These are phyloP conservation scores for Phytophthora colocasiae DNA, from an alignment of 352 stramenopile species.

Conservation along the genomic window DNA sequence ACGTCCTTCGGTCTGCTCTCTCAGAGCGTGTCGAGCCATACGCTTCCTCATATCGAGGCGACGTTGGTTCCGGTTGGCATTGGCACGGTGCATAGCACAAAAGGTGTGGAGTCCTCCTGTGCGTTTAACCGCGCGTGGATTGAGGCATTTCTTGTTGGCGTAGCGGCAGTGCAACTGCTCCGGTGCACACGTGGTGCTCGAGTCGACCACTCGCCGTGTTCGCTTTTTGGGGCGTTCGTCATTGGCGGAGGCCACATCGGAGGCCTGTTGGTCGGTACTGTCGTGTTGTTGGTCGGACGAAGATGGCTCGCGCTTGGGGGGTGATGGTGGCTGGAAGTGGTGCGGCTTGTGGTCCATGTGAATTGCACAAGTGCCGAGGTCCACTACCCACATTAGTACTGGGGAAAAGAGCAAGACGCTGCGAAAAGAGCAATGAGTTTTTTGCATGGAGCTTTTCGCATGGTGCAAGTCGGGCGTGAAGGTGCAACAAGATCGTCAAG, in stretches of 20 bases:
- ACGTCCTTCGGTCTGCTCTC: constrained; percentile 1
- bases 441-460: constrained; percentile 30
- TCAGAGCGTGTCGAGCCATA: constrained; percentile 42
- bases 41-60: constrained; percentile 64
- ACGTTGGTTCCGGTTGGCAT: constrained; percentile 79
- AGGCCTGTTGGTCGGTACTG: constrained; percentile 6
- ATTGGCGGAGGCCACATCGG: background rate
- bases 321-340: constrained; percentile 7
- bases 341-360: constrained; percentile 43
- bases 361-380: constrained; percentile 42
- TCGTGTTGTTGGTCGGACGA: constrained; percentile 18
- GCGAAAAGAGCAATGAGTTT: constrained; percentile 44
- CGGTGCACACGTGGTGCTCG: constrained; percentile 43
- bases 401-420: constrained; percentile 11
- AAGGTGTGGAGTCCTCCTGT: constrained; percentile 70
- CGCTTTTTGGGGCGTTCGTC: constrained; percentile 34
- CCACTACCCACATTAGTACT: constrained; percentile 35
- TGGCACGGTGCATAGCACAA: constrained; percentile 64
- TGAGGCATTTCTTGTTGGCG: constrained; percentile 68
- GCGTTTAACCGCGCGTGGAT: constrained; percentile 57
- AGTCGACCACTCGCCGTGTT: constrained; percentile 28
- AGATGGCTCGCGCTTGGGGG: constrained; percentile 9
- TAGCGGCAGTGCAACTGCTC: constrained; percentile 64
- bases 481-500: constrained; percentile 32
- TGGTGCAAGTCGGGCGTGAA: constrained; percentile 18